Evolutionary conservation across 2,329 filamentous ascomycete species (phyloP), one percentile per base, ranked within the genome.

Genomic region (Dactylellina cionopaga): DNA sequence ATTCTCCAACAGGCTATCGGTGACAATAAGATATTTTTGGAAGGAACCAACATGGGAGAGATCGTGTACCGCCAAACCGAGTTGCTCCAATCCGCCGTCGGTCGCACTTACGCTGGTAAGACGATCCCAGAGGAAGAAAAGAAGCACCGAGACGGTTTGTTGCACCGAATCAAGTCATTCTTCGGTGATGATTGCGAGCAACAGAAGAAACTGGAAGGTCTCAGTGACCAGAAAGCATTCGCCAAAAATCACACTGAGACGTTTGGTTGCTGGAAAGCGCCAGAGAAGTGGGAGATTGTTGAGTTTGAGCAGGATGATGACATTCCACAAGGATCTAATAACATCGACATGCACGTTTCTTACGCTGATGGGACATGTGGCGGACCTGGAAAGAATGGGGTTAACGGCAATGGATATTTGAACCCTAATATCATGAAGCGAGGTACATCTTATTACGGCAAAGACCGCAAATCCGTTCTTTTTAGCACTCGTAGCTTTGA

Each of bases 401-500:
- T 25, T 19, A 62, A 41, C 9, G 44, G 58, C 7, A 62, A 62
- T 17, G 58, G 58, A 4, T 51, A 51, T 43, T 46, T 52, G 27
- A 62, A 25, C 31, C 43, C 44, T 10, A 19, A 52, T 29, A 59
- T 46, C 9, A 51, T 62, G 58, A 62, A 62, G 22, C 31, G 58
- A 51, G 58, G 58, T 62, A 52, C 58, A 51, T 62, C 58, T 24
- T 39, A 62, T 33, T 62, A 62, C 35, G 58, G 58, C 58, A 62
- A 62, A 31, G 58, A 62, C 58, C 58, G 58, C 31, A 62, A 62
- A 52, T 62, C 58, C 33, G 58, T 51, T 52, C 58, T 62, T 52
- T 62, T 62, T 33, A 52, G 58, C 44, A 52, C 44, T 22, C 58
- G 58, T 13, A 62, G 58, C 17, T 62, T 62, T 52, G 58, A 62